Conservation (phyloP, 352 stramenopile species). For the Hyphochytrium catenoides region DNA sequence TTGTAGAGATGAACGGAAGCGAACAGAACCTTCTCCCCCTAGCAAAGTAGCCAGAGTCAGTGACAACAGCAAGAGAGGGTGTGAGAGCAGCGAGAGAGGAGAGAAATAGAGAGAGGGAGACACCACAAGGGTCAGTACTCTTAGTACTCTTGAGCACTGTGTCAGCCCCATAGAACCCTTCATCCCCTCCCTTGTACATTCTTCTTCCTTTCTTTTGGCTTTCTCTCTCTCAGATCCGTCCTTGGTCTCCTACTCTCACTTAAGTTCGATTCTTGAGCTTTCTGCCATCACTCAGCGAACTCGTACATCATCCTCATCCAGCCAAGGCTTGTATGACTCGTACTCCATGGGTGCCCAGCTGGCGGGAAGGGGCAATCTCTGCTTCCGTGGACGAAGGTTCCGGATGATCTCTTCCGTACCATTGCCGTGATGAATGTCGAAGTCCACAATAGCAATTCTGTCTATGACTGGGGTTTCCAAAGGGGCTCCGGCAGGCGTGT, state of each 20-base stretch:
- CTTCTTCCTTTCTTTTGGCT: no score
- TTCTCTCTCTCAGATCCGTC: background rate
- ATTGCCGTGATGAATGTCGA: slow-evolving; percentile 37
- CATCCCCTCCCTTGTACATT: no score
- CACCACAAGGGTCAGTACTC: no score
- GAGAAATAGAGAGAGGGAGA: no score
- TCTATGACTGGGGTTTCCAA: slow-evolving; percentile 19
- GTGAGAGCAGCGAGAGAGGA: no score
- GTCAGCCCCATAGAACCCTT: no score
- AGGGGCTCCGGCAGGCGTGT: slow-evolving; percentile 6
- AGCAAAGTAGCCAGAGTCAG: no score
- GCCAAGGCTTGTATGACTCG: slow-evolving; percentile 34
- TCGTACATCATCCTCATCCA: slow-evolving; percentile 20
- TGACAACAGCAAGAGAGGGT: no score
- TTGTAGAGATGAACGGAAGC: slow-evolving; percentile 30
- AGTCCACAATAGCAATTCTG: slow-evolving; percentile 29
- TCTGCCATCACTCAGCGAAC: slow-evolving; percentile 1
- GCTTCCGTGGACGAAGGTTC: slow-evolving; percentile 26
- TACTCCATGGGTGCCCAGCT: slow-evolving; percentile 30
- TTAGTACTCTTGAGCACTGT: no score
- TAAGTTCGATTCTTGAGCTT: background rate
- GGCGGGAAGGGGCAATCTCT: slow-evolving; percentile 28
- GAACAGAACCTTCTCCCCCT: slow-evolving; percentile 28
- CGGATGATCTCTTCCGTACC: slow-evolving; percentile 44
- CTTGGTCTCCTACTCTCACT: background rate